Base-by-base conservation (phyloP, 345 rosid species). In the Pugionium dolabratum region DNA sequence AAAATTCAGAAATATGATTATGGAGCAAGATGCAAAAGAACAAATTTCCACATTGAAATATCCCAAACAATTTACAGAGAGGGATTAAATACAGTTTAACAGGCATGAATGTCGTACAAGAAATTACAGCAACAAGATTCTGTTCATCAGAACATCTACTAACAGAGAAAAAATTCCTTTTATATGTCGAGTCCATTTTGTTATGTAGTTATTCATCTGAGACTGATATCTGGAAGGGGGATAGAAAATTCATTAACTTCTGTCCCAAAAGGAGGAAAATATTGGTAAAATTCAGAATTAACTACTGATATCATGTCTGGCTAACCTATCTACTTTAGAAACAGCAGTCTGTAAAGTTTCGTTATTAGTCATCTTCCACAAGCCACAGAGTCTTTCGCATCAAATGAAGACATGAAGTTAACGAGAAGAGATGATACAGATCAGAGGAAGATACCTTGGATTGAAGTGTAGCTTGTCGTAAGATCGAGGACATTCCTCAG, bases 401-500 rank as follows among this genome's bases (percentile, higher is more conserved):
- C 56, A 37, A 53, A 28, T 45, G 27, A 54, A 54, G 8, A 11
- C 9, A 61, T n/a, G 18, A 9, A 10, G 47, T 2, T 39, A 10
- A 68, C 1, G 40, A 35, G 36, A 4, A 29, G 28, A 28, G 63
- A 11, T 0, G 57, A 32, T 44, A 32, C 10, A 32, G 9, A 60
- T 26, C 53, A 62, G n/a, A 63, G 11, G 32, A 41, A 45, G 49
- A 41, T 71, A 93, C 97, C 97, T 81, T 26, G 98, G 98, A 80
- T 93, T 82, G 75, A 93, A 93, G 7, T 81, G 89, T 65, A 93
- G 79, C 76, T 81, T 90, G 66, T 90, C 98, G 69, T 93, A 93
- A 37, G 98, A 93, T 9, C 91, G 94, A 32, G 98, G 98, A 61
- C 98, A 93, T 68, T 93, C 97, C 50, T 80, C 69, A 64, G 80